These are phyloP conservation scores for Aspergillus sp. DNA, from an alignment of 2,329 filamentous ascomycete species.

Conservation along the genomic window DNA sequence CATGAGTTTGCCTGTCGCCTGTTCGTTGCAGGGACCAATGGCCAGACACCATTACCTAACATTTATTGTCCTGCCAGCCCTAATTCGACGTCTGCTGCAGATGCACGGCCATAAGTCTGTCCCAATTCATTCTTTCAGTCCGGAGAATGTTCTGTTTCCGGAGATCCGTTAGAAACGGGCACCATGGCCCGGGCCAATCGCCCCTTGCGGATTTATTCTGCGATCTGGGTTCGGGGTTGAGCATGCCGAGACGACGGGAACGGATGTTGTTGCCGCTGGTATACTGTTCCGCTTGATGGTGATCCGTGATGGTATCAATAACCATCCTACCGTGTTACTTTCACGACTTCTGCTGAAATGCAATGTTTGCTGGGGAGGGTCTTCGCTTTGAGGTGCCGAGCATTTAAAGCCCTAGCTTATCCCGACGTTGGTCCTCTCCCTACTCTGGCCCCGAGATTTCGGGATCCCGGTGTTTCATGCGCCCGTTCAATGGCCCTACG, in stretches of 20 bases:
- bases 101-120: not conserved
- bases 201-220: not conserved
- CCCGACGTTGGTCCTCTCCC: too few relatives aligned
- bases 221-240: not conserved
- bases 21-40: not conserved
- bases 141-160: not conserved
- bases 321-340: too few relatives aligned
- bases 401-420: too few relatives aligned
- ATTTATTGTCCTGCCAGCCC: not conserved
- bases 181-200: not conserved
- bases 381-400: too few relatives aligned
- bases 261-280: not conserved
- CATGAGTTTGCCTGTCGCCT: not conserved
- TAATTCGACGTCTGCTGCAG: not conserved
- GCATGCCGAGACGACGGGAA: not conserved
- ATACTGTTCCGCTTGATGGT: not conserved
- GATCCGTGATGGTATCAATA: too few relatives aligned
- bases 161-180: not conserved
- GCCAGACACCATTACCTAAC: conserved; percentile 2
- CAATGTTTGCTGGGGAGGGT: not conserved
- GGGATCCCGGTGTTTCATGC: too few relatives aligned
- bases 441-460: too few relatives aligned
- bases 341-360: too few relatives aligned
- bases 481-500: too few relatives aligned
- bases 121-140: not conserved